A percentile compares a stretch with the other conserved stretches of the same genome.
phyloP scores from a whole-genome alignment of 2,329 filamentous ascomycete genomes.

The Pestalotiopsis sp. region DNA sequence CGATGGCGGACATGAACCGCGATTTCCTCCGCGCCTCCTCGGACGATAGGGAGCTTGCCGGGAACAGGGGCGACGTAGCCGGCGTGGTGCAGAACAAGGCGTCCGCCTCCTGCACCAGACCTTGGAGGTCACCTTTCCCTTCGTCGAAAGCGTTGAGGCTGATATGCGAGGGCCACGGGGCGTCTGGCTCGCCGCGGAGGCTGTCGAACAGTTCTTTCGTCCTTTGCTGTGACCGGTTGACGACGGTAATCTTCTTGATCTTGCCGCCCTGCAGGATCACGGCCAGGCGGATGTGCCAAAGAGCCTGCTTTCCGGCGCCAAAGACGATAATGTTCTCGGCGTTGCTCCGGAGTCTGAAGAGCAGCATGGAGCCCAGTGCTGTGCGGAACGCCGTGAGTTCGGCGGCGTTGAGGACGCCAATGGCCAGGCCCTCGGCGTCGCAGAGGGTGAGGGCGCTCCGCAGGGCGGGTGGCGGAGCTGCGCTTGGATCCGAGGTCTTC shows the following conservation, averaged over 20 bases:
- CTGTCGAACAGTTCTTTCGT: neutral
- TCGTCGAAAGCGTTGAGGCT: neutral
- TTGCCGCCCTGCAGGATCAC: neutral
- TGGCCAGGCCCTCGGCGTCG: neutral
- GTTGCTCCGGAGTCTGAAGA: neutral
- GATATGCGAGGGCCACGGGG: neutral
- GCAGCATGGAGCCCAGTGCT: neutral
- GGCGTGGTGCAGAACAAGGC: neutral
- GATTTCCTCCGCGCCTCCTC: neutral
- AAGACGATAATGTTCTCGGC: neutral
- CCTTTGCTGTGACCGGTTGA: neutral
- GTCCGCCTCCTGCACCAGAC: neutral
- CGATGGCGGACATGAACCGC: neutral
- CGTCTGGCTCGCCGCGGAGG: neutral
- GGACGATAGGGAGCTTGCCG: neutral
- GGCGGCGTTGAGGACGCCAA: slow-evolving; percentile 5
- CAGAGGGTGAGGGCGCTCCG: neutral
- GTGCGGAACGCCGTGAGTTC: slow-evolving; percentile 3
- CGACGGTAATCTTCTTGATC: neutral
- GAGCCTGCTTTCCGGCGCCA: neutral
- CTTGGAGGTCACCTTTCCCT: neutral
- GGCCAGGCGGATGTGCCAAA: neutral
- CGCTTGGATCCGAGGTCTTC: neutral
- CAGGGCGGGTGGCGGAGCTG: neutral
- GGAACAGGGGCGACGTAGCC: neutral